Base-by-base conservation (phyloP, 768 basidiomycete genomes). In the Termitomyces sp. region DNA sequence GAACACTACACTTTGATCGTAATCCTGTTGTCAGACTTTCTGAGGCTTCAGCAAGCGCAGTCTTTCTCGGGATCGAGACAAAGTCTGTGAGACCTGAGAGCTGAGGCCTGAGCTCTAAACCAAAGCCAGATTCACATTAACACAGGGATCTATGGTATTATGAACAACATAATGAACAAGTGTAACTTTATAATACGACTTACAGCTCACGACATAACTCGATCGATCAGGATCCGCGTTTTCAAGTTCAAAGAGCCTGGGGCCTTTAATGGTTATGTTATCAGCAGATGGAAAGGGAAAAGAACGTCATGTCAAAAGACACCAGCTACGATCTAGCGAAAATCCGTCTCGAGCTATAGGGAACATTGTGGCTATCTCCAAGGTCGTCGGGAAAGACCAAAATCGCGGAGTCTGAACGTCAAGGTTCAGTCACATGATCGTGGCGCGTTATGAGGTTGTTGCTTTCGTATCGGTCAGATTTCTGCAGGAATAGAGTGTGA, bases 1-100 rank as follows among this genome's bases (percentile, higher is more conserved):
- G 55, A 44, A 57, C 61, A 55, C 22, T 45, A 57, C 61, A 55
- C 22, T 45, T 53, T 56, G 53, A 57, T 52, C 54, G 24, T 38
- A 6, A 17, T 38, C 15, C 35, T 37, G 17, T 44, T 37, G 48
- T 17, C 48, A 10, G 35, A 19, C 10, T 12, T 40, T 38, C 17
- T 10, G 17, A 40, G n/a, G 10, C 17, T 26, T 28, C 9, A 38
- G 9, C 48, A 7, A 28, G n/a, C 2, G 17, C 26, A 15, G 15
- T 40, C 37, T 6, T 7, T n/a, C 10, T 26, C 10, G 7, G 40
- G n/a, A 40, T 7, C n/a, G 3, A 6, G 1, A 5, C 22, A 49
- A 10, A 26, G n/a, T 7, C 22, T 26, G 1, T 17, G 7, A 44
- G 15, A 1, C 1, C 9, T 38, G 1, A 2, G 17, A 5, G 3